These are phyloP conservation scores for Penicillium canescens DNA, from an alignment of 495 filamentous ascomycete genomes.

Conservation along the genomic window DNA sequence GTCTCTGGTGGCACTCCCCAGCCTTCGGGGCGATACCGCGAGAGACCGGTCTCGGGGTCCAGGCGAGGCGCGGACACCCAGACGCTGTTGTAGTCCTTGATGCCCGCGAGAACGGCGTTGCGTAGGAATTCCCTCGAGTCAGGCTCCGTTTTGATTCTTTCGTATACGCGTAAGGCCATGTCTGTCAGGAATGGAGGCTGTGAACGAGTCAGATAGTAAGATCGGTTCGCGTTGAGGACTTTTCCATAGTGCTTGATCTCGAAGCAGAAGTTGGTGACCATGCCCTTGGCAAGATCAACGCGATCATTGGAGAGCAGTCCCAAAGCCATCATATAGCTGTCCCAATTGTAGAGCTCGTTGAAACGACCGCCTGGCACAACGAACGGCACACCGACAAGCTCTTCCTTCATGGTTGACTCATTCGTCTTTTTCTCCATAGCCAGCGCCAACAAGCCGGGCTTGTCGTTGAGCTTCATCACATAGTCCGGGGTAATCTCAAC, in stretches of 20 bases:
- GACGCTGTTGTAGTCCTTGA: slow-evolving; percentile 93
- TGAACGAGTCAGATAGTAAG: slow-evolving; percentile 90
- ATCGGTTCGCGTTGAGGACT: slow-evolving; percentile 93
- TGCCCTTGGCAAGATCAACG: slow-evolving; percentile 81
- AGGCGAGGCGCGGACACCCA: slow-evolving; percentile 82
- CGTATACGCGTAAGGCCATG: slow-evolving; percentile 89
- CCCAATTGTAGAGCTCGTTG: slow-evolving; percentile 97
- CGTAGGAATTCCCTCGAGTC: slow-evolving; percentile 76
- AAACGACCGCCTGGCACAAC: slow-evolving; percentile 95
- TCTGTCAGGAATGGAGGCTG: slow-evolving; percentile 97
- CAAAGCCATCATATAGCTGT: slow-evolving; percentile 94
- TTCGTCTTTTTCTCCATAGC: slow-evolving; percentile 79
- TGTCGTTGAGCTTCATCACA: slow-evolving; percentile 70
- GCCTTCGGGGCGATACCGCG: slow-evolving; percentile 86
- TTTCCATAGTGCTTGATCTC: slow-evolving; percentile 98
- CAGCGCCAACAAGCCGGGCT: slow-evolving; percentile 85
- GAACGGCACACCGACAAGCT: slow-evolving; percentile 80
- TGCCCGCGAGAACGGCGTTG: slow-evolving; percentile 79
- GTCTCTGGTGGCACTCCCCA: slow-evolving; percentile 92
- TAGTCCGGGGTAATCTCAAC: slow-evolving; percentile 72
- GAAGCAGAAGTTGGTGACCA: slow-evolving; percentile 96
- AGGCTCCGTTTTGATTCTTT: slow-evolving; percentile 79
- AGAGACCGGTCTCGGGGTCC: slow-evolving; percentile 80
- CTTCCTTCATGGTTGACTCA: slow-evolving; percentile 61
- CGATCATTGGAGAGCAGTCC: slow-evolving; percentile 81